phyloP scores from a whole-genome alignment of 495 filamentous ascomycete genomes.

The Astrocystis sublimbata region DNA sequence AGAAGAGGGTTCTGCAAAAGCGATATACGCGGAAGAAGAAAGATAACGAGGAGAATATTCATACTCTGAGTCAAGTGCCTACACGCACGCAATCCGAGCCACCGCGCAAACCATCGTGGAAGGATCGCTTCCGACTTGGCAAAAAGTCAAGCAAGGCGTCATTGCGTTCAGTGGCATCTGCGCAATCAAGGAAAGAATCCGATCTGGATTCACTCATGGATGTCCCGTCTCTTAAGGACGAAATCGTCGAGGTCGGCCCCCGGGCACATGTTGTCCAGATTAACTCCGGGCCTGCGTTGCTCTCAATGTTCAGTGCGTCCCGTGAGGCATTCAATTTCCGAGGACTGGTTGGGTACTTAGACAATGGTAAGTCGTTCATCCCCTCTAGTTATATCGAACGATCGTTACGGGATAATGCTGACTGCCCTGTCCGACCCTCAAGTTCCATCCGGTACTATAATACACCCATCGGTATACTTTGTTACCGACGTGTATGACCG shows the following conservation, averaged over 20 bases:
- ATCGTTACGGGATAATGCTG: not conserved
- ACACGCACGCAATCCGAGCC: not conserved
- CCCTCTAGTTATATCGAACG: no score
- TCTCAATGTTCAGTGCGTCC: constrained; percentile 12
- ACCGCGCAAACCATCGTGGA: constrained; percentile 8
- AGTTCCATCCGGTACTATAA: constrained; percentile 33
- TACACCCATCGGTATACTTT: constrained; percentile 40
- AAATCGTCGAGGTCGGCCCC: constrained; percentile 10
- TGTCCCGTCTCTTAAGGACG: constrained; percentile 3
- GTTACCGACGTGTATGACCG: constrained; percentile 27
- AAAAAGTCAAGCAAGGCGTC: constrained; percentile 9
- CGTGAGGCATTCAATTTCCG: constrained; percentile 10
- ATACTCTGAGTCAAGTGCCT: not conserved
- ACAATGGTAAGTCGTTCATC: constrained; percentile 9
- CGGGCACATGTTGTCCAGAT: constrained; percentile 16
- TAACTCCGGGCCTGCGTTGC: constrained; percentile 11
- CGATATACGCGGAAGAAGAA: constrained; percentile 3
- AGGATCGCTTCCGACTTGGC: constrained; percentile 10
- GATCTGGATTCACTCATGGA: constrained; percentile 15
- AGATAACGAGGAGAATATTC: not conserved
- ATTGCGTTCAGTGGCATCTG: not conserved
- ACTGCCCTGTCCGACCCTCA: not conserved
- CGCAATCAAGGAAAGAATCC: not conserved
- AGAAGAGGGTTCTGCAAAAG: constrained; percentile 10
- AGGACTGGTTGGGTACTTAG: constrained; percentile 15